A percentile compares a stretch with the other conserved stretches of the same genome.
Evolutionary conservation across 2,329 filamentous ascomycete species (phyloP).

Genomic region (Phaeosphaeriaceae sp.): DNA sequence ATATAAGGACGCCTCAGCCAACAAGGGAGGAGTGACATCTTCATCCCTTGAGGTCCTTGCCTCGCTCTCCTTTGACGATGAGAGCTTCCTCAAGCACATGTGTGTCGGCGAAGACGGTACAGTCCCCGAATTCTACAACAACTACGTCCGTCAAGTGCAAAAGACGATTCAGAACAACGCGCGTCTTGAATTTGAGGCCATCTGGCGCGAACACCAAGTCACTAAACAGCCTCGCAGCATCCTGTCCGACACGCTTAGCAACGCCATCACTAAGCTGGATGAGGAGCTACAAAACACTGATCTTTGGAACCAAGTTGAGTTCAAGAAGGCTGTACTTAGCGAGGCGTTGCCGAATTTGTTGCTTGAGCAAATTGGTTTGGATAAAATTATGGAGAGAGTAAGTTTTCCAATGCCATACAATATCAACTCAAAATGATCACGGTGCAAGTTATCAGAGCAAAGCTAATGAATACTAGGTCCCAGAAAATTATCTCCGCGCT

Average conservation of each 20-base stretch:
- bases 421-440: neutral
- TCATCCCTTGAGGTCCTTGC: slow-evolving; percentile 96
- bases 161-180: slow-evolving; percentile 90
- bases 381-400: slow-evolving; percentile 82
- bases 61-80: slow-evolving; percentile 91
- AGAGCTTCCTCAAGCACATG: slow-evolving; percentile 90
- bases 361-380: slow-evolving; percentile 86
- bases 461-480: slow-evolving; percentile 63
- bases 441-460: too few species aligned
- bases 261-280: slow-evolving; percentile 94
- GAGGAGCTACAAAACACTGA: slow-evolving; percentile 95
- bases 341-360: slow-evolving; percentile 88
- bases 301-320: slow-evolving; percentile 82
- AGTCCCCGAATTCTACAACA: slow-evolving; percentile 87
- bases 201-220: slow-evolving; percentile 91
- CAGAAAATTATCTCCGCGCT: slow-evolving; percentile 87
- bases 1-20: slow-evolving; percentile 97
- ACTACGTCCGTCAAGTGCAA: slow-evolving; percentile 92
- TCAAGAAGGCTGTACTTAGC: slow-evolving; percentile 77
- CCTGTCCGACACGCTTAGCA: slow-evolving; percentile 88
- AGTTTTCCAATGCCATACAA: slow-evolving; percentile 35
- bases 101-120: slow-evolving; percentile 79
- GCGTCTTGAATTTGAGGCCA: slow-evolving; percentile 92
- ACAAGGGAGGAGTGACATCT: slow-evolving; percentile 98
- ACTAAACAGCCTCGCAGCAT: slow-evolving; percentile 81